phyloP scores from a whole-genome alignment of 1,139 yeast species.

The Yamadazyma spencermartinsiae region DNA sequence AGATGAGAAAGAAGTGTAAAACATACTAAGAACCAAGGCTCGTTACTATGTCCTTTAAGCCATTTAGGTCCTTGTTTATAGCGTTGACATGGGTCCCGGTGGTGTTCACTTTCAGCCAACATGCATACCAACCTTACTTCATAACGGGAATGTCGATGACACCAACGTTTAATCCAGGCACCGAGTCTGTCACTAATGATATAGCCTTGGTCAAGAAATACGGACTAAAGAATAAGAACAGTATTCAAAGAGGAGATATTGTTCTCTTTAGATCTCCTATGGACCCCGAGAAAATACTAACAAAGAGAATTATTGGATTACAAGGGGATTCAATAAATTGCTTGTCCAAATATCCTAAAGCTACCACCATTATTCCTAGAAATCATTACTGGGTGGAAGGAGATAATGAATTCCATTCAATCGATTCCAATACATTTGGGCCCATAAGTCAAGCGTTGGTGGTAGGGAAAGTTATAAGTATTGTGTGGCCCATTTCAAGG shows the following conservation, averaged over 20 bases:
- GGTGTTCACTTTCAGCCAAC: conserved; percentile 64
- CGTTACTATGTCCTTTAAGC: neutral
- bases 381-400: conserved; percentile 96
- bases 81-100: conserved; percentile 78
- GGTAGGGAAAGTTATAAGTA: conserved; percentile 64
- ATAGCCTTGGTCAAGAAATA: conserved; percentile 72
- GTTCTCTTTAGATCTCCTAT: conserved; percentile 76
- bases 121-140: conserved; percentile 70
- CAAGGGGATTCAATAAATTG: conserved; percentile 71
- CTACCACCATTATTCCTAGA: conserved; percentile 62
- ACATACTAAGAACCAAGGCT: neutral
- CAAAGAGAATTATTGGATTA: conserved; percentile 75
- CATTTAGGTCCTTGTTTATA: conserved; percentile 23
- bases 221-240: conserved; percentile 48
- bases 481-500: conserved; percentile 70
- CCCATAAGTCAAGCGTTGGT: conserved; percentile 80
- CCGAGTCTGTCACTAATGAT: conserved; percentile 53
- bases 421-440: conserved; percentile 84
- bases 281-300: conserved; percentile 69
- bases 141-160: conserved; percentile 88
- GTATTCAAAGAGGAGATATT: conserved; percentile 65
- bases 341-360: conserved; percentile 60
- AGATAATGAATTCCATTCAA: conserved; percentile 77
- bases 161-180: conserved; percentile 80
- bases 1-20: neutral